phyloP scores from a whole-genome alignment of 1,284 basidiomycete species.

The Rhodotorula glutinis region DNA sequence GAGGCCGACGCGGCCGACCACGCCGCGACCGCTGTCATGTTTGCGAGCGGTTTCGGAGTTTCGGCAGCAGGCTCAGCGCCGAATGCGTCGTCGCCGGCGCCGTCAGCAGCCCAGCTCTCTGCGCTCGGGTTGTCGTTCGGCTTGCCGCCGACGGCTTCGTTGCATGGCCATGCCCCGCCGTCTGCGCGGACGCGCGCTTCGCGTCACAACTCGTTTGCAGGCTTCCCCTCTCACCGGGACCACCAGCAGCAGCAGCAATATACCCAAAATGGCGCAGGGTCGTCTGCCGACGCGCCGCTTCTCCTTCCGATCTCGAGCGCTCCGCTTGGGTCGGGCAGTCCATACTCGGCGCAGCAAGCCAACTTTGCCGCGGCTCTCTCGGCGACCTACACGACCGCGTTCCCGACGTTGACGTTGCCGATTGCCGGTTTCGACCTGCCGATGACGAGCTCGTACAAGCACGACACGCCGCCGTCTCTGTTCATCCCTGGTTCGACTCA shows the following conservation, averaged over 20 bases:
- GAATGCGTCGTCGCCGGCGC: neutral
- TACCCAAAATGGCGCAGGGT: neutral
- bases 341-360: neutral
- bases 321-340: neutral
- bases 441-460: slow-evolving; percentile 5
- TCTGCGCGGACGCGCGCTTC: neutral
- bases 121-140: slow-evolving; percentile 23
- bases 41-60: slow-evolving; percentile 22
- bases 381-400: slow-evolving; percentile 21
- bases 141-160: slow-evolving; percentile 1
- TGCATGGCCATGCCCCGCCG: neutral
- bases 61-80: no score
- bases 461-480: slow-evolving; percentile 6
- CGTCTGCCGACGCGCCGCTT: slow-evolving; percentile 4
- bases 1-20: slow-evolving; percentile 11
- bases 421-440: slow-evolving; percentile 15
- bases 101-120: neutral
- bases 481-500: neutral
- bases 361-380: slow-evolving; percentile 9
- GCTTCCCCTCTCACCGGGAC: neutral
- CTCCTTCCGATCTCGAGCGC: neutral
- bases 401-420: slow-evolving; percentile 21
- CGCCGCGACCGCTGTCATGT: slow-evolving; percentile 25
- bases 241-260: neutral
- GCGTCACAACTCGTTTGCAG: neutral